phyloP scores from a whole-genome alignment of 2,329 filamentous ascomycete species.

The Eutypella sp. region DNA sequence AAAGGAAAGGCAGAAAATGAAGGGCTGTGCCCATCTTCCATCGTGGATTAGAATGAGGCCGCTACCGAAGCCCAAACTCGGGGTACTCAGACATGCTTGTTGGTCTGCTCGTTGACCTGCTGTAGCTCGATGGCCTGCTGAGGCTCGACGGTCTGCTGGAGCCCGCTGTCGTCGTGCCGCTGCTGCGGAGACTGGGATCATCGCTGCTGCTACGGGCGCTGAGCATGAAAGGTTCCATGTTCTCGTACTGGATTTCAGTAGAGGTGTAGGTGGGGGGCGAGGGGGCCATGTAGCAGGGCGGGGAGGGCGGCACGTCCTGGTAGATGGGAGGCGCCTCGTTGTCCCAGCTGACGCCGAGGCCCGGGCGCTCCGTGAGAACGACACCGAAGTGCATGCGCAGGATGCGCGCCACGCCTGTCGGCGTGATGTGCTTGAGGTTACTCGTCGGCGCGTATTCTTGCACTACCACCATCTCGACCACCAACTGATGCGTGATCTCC shows the following conservation, averaged over 20 bases:
- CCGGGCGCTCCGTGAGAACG: constrained; percentile 74
- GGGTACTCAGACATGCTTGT: too few relatives aligned
- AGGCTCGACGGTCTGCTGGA: too few relatives aligned
- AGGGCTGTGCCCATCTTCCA: too few relatives aligned
- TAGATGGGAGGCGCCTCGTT: constrained; percentile 93
- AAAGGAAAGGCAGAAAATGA: too few relatives aligned
- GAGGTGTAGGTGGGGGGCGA: constrained; percentile 1
- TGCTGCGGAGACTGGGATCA: constrained; percentile 1
- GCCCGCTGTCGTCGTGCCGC: neutral
- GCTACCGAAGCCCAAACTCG: too few relatives aligned
- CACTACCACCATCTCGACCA: constrained; percentile 89
- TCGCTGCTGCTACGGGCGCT: constrained; percentile 7
- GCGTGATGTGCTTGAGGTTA: constrained; percentile 64
- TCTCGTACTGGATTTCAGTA: constrained; percentile 10
- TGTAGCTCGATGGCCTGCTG: too few relatives aligned
- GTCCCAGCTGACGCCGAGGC: constrained; percentile 92
- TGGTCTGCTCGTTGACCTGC: too few relatives aligned
- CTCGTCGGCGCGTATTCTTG: constrained; percentile 79
- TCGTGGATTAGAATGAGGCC: too few relatives aligned
- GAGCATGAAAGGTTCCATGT: constrained; percentile 10
- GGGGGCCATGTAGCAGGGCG: constrained; percentile 58
- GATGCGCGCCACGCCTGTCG: constrained; percentile 85
- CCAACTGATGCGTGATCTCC: constrained; percentile 75
- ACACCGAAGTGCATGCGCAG: constrained; percentile 88
- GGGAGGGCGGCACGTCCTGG: constrained; percentile 83